Percentiles rank a stretch among this genome's conserved stretches.
These are phyloP conservation scores for Erysimum cheiri DNA, from an alignment of 441 rosid genomes.

Conservation along the genomic window DNA sequence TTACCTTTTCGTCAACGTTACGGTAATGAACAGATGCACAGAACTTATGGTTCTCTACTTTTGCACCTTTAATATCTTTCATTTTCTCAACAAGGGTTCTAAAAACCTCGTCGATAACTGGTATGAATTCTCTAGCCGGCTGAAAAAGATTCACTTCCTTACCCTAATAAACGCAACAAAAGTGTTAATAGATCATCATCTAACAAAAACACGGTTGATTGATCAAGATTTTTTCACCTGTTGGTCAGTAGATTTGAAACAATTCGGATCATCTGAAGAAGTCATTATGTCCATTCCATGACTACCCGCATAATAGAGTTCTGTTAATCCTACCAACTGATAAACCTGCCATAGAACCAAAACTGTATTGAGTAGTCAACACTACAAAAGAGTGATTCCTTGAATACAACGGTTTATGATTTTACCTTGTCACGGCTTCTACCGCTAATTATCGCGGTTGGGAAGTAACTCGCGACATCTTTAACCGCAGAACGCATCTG, in stretches of 20 bases:
- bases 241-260: slow-evolving; percentile 66
- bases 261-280: slow-evolving; percentile 50
- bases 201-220: not conserved
- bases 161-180: slow-evolving; percentile 54
- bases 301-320: slow-evolving; percentile 94
- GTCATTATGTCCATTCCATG: slow-evolving; percentile 98
- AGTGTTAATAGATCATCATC: slow-evolving; percentile 8
- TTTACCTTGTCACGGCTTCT: slow-evolving; percentile 88
- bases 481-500: slow-evolving; percentile 94
- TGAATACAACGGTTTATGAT: not conserved
- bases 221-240: slow-evolving; percentile 44
- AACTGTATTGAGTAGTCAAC: not conserved
- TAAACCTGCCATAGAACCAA: slow-evolving; percentile 58
- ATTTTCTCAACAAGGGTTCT: slow-evolving; percentile 82
- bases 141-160: slow-evolving; percentile 81
- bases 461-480: slow-evolving; percentile 68
- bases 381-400: not conserved
- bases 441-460: slow-evolving; percentile 94
- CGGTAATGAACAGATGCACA: slow-evolving; percentile 93
- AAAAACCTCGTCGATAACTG: slow-evolving; percentile 83
- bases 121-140: slow-evolving; percentile 87
- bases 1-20: slow-evolving; percentile 92
- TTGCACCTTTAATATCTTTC: slow-evolving; percentile 73
- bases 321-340: slow-evolving; percentile 85
- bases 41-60: slow-evolving; percentile 92